Conservation (phyloP, 768 basidiomycete species). For the Tephrocybe rancida region DNA sequence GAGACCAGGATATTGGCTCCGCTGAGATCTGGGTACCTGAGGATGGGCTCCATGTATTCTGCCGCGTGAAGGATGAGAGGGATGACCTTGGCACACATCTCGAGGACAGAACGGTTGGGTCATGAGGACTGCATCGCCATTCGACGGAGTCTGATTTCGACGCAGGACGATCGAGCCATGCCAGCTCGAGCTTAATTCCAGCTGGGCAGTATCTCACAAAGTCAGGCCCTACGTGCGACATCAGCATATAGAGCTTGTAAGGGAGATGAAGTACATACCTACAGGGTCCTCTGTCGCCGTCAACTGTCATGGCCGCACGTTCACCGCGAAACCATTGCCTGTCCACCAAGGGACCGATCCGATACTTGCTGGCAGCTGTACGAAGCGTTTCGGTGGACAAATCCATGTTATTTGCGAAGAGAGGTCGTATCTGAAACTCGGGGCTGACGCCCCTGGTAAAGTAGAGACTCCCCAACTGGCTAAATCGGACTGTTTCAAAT, state of each 20-base stretch:
- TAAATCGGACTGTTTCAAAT: conserved; percentile 23
- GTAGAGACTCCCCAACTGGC: conserved; percentile 36
- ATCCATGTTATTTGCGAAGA: conserved; percentile 6
- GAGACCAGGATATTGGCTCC: conserved; percentile 27
- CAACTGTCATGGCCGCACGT: conserved; percentile 22
- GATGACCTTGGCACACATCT: conserved; percentile 21
- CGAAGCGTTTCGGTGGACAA: conserved; percentile 3
- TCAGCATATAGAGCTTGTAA: conserved; percentile 13
- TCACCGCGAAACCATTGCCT: conserved; percentile 29
- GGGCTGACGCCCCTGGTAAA: conserved; percentile 29
- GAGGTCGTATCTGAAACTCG: conserved; percentile 14
- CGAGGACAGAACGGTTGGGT: conserved; percentile 8
- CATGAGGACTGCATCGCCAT: conserved; percentile 18
- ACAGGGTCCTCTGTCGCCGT: conserved; percentile 35
- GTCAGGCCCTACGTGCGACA: conserved; percentile 16
- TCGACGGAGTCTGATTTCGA: background rate
- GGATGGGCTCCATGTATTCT: conserved; percentile 20
- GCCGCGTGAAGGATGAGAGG: conserved; percentile 26
- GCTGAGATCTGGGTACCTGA: conserved; percentile 33
- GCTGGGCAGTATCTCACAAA: conserved; percentile 5
- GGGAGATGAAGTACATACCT: background rate
- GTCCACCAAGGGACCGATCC: conserved; percentile 31
- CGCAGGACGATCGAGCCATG: conserved; percentile 2
- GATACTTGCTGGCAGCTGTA: conserved; percentile 21
- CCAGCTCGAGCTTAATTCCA: conserved; percentile 1